phyloP scores from a whole-genome alignment of 176 grass and related monocot species.

The Zizania latifolia region DNA sequence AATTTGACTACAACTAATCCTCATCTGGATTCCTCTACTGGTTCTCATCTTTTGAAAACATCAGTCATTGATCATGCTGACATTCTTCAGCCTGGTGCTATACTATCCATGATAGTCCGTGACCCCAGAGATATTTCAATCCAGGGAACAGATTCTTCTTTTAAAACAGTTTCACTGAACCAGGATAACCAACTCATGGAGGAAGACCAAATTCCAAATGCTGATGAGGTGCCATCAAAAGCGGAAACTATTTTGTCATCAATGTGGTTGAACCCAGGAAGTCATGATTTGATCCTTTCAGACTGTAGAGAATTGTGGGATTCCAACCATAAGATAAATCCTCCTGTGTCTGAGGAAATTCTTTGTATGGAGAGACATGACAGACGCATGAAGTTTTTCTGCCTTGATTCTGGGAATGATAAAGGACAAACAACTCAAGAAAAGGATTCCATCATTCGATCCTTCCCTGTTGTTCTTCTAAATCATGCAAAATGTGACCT shows the following conservation, averaged over 20 bases:
- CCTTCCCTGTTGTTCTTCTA: constrained; percentile 67
- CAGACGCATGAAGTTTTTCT: constrained; percentile 52
- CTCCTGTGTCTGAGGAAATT: constrained; percentile 56
- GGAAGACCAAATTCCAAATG: constrained; percentile 30
- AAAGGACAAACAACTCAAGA: constrained; percentile 29
- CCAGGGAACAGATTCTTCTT: constrained; percentile 10
- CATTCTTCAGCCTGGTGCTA: constrained; percentile 49
- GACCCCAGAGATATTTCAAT: constrained; percentile 63
- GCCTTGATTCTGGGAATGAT: constrained; percentile 47
- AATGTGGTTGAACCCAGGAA: constrained; percentile 38
- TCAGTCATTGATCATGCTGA: constrained; percentile 38
- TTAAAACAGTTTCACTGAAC: constrained; percentile 13
- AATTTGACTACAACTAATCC: constrained; percentile 16
- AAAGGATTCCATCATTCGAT: constrained; percentile 41
- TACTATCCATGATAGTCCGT: constrained; percentile 63
- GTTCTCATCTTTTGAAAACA: constrained; percentile 25
- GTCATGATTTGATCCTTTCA: constrained; percentile 37
- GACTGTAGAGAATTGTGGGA: constrained; percentile 63
- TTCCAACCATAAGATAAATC: constrained; percentile 43
- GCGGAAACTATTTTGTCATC: constrained; percentile 24
- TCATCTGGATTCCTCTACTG: constrained; percentile 22
- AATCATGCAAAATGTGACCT: constrained; percentile 49
- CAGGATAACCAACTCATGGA: constrained; percentile 35
- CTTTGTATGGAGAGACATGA: constrained; percentile 62
- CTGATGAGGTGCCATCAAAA: constrained; percentile 4